phyloP scores from a whole-genome alignment of 1,284 basidiomycete genomes.

The Meira nashicola region DNA sequence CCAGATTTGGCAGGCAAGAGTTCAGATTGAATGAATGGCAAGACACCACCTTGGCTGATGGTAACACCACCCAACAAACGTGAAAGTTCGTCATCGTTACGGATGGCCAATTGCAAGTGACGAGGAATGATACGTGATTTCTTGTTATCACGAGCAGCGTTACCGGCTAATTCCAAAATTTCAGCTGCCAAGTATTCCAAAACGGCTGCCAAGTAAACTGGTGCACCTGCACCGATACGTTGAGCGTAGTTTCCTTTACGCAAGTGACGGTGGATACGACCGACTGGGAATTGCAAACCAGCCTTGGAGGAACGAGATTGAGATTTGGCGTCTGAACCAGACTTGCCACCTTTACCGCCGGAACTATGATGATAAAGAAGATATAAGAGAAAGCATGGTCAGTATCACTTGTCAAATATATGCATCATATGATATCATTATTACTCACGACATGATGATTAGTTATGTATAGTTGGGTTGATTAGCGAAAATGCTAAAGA shows the following conservation, averaged over 20 bases:
- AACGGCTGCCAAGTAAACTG: constrained; percentile 79
- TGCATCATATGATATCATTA: too few relatives aligned
- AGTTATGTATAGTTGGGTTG: too few relatives aligned
- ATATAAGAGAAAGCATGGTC: too few relatives aligned
- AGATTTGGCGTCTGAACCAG: constrained; percentile 56
- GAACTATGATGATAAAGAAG: too few relatives aligned
- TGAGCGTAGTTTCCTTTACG: constrained; percentile 80
- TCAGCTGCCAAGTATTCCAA: constrained; percentile 80
- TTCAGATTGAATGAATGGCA: constrained; percentile 63
- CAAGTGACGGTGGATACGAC: constrained; percentile 79
- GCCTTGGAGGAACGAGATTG: constrained; percentile 71
- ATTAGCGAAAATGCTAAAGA: background rate
- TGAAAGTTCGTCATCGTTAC: constrained; percentile 58
- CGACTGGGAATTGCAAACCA: constrained; percentile 70
- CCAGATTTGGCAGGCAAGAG: constrained; percentile 67
- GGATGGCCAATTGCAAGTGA: constrained; percentile 67
- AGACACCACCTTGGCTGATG: constrained; percentile 86
- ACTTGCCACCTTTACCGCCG: constrained; percentile 32
- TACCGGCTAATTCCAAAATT: constrained; percentile 80
- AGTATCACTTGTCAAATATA: too few relatives aligned
- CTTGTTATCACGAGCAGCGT: constrained; percentile 66
- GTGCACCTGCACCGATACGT: constrained; percentile 69
- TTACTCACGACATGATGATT: too few relatives aligned
- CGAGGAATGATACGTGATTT: constrained; percentile 86
- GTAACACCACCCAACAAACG: constrained; percentile 76